Evolutionary conservation across 2,329 filamentous ascomycete species (phyloP), one percentile per base, ranked within the genome.

Genomic region (Fusarium globosum): DNA sequence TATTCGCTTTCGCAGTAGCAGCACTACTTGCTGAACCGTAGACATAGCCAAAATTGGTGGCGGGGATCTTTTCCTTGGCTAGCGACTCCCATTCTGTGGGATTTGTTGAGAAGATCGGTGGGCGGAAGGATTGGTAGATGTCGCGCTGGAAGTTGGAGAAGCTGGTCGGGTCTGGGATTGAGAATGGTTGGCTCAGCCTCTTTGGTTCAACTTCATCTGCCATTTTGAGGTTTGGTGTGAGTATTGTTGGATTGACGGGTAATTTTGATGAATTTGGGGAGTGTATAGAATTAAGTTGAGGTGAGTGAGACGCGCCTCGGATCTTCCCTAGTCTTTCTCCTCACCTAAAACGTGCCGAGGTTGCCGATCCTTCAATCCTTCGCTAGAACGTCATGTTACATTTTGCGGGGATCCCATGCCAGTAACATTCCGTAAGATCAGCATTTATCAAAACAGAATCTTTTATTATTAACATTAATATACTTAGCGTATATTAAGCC

Each of bases 1-100:
- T 84, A 75, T 91, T 91, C 48, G 88, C 88, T 57, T 88, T 86
- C 84, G 90, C 88, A 0, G 90, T 92, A 6, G 88, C 85, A 42
- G 86, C 84, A 74, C 91, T 89, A 5, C 90, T 89, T 1, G 90
- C 90, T 12, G 88, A 89, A n/a, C 90, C 89, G 21, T 86, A 83
- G 30, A 91, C 86, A 80, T 92, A 92, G 69, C 88, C 88, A 77
- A 87, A 92, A 13, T 75, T 76, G 21, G 73, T 36, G 5, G 61
- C 41, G 4, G 75, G 73, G 23, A 76, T 64, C 16, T 68, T 72
- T 28, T 73, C 56, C 28, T 52, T 71, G 7, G 75, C 75, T 18
- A 76, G 26, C 0, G 63, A 57, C n/a, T 77, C 75, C 75, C 74
- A 77, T 72, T 74, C 39, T 20, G 66, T 65, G 7, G 74, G 63